A percentile compares a stretch with the other conserved stretches of the same genome.
phyloP scores from a whole-genome alignment of 345 rosid species.

The Euphorbia peplus region DNA sequence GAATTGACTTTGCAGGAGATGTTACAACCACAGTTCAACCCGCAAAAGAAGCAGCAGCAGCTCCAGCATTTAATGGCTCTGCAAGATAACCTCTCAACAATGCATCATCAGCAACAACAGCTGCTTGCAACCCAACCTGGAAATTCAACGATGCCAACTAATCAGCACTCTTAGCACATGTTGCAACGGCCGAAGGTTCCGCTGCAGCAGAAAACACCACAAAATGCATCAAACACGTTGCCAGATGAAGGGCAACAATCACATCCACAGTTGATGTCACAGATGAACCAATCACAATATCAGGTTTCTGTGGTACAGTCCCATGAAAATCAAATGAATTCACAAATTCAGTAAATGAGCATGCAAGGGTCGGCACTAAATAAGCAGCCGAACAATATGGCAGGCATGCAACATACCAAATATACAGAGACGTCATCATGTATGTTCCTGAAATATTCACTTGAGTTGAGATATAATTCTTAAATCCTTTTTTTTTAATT shows the following conservation, averaged over 20 bases:
- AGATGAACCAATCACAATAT: constrained; percentile 80
- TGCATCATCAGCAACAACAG: constrained; percentile 76
- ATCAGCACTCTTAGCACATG: constrained; percentile 70
- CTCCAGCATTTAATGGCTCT: constrained; percentile 58
- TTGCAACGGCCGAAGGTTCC: constrained; percentile 67
- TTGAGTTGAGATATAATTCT: too few species aligned
- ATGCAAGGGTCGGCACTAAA: constrained; percentile 51
- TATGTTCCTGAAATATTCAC: constrained; percentile 29
- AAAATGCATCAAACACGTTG: constrained; percentile 53
- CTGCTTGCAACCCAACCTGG: constrained; percentile 63
- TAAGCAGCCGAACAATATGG: constrained; percentile 58
- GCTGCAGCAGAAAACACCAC: constrained; percentile 61
- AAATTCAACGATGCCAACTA: constrained; percentile 67
- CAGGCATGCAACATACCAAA: constrained; percentile 85
- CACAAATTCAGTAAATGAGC: constrained; percentile 47
- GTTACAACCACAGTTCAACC: too few species aligned
- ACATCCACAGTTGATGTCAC: constrained; percentile 75
- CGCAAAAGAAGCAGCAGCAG: constrained; percentile 44
- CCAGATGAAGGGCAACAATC: too few species aligned
- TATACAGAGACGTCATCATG: constrained; percentile 78
- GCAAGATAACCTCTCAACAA: constrained; percentile 39
- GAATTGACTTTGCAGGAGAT: too few species aligned
- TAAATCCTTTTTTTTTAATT: too few species aligned
- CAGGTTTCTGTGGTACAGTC: too few species aligned
- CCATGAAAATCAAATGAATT: constrained; percentile 67